Evolutionary conservation across 192 early-diverging fungal genomes (phyloP).

Genomic region (Backusella luteola): DNA sequence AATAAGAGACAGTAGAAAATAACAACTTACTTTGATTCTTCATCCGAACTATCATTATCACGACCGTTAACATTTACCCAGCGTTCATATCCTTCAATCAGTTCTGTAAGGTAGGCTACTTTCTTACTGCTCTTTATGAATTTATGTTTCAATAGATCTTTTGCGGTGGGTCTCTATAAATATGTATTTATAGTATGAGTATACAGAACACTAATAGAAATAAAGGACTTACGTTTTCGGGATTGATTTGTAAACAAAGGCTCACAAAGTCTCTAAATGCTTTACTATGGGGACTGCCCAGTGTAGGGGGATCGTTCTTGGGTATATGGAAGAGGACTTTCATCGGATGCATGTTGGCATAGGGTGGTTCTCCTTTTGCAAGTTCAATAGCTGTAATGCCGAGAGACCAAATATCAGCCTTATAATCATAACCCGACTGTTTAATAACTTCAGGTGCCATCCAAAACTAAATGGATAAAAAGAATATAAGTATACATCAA

Average conservation of each 20-base stretch:
- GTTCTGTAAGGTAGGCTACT: slow-evolving; percentile 78
- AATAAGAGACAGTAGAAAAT: not conserved
- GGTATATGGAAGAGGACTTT: slow-evolving; percentile 94
- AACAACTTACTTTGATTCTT: slow-evolving; percentile 39
- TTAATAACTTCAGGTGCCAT: slow-evolving; percentile 96
- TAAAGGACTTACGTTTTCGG: slow-evolving; percentile 54
- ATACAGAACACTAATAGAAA: not conserved
- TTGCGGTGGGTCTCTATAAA: slow-evolving; percentile 79
- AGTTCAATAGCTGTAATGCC: slow-evolving; percentile 98
- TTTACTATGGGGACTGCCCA: slow-evolving; percentile 77
- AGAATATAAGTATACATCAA: not conserved
- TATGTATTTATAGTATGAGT: not conserved
- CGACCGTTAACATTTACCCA: slow-evolving; percentile 63
- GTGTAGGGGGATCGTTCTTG: slow-evolving; percentile 80
- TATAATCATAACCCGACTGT: slow-evolving; percentile 90
- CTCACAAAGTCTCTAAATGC: slow-evolving; percentile 89
- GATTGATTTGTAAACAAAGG: slow-evolving; percentile 85
- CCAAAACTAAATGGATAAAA: slow-evolving; percentile 60
- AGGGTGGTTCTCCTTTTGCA: slow-evolving; percentile 90
- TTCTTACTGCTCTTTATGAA: slow-evolving; percentile 87
- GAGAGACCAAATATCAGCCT: slow-evolving; percentile 97
- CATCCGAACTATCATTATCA: slow-evolving; percentile 49
- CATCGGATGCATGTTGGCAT: slow-evolving; percentile 93
- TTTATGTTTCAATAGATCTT: slow-evolving; percentile 83
- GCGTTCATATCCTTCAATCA: slow-evolving; percentile 80